Evolutionary conservation across 192 early-diverging fungal genomes (phyloP), one percentile per base, ranked within the genome.

Genomic region (Powellomyces hirtus): DNA sequence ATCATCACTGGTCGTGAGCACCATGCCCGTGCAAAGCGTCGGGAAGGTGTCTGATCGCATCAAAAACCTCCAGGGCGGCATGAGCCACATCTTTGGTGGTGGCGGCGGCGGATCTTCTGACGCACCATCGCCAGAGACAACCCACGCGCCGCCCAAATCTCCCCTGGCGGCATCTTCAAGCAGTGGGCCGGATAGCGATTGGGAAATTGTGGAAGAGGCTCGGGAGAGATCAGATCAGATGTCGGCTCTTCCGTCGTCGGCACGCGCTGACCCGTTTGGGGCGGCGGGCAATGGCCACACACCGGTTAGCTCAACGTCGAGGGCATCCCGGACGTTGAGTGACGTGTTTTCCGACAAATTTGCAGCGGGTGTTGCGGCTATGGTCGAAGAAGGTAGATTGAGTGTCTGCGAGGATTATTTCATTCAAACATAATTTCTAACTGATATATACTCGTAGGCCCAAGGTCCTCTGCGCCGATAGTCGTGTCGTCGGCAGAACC

Each of bases 11-110:
- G 51, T 77, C 51, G 42, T 33, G n/a, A 33, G 22, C 38, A 30
- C 52, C 38, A 64, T 42, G 0, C 53, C 62, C 26, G 67, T 60
- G 16, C 33, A 50, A 24, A 60, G 44, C 26, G 72, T 65, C 13
- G 75, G 71, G 1, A 77, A 74, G 36, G 73, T 77, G 11, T 57
- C 46, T 29, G 52, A 56, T 40, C 59, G 69, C 34, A 77, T 76
- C 36, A 73, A 56, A 37, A 44, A 50, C 22, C 30, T 76, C 18
- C 71, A 76, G 50, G 62, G 64, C 30, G 60, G 60, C 38, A 50
- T 74, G 59, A 37, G 59, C 1, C 51, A 46, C 49, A 42, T 74
- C 0, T 70, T 74, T 69, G 73, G 73, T 37, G 56, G 26, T 16
- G 16, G 37, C 20, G 46, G 46, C n/a, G 26, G 46, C 46, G 26